These are phyloP conservation scores for Phyllosticta paracitricarpa DNA, from an alignment of 2,329 filamentous ascomycete genomes.

Conservation along the genomic window DNA sequence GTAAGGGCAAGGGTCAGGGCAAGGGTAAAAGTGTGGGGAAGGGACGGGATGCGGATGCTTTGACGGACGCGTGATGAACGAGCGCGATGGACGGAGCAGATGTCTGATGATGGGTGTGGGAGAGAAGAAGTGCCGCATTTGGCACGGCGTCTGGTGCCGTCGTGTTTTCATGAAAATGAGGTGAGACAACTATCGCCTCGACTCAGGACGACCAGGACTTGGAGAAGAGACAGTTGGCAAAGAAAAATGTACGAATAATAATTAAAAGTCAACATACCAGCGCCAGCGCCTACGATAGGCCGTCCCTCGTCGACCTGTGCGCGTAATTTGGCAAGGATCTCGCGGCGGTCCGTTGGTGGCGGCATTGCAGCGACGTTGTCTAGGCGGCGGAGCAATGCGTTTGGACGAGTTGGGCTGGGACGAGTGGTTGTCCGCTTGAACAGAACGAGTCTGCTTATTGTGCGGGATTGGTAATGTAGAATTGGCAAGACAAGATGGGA, in stretches of 20 bases:
- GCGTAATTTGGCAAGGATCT: conserved; percentile 47
- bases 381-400: background rate
- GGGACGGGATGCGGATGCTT: background rate
- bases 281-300: conserved; percentile 58
- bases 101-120: background rate
- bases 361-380: conserved; percentile 34
- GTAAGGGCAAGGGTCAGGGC: background rate
- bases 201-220: background rate
- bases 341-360: conserved; percentile 46
- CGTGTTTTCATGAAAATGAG: too few species aligned
- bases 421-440: background rate
- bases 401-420: background rate
- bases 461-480: background rate
- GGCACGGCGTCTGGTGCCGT: too few species aligned
- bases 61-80: background rate
- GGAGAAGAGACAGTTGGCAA: background rate
- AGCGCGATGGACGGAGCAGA: background rate
- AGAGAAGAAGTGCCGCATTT: too few species aligned
- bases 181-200: too few species aligned
- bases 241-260: background rate
- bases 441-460: background rate
- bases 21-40: background rate
- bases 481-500: background rate
- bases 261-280: conserved; percentile 31
- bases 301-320: conserved; percentile 45